A percentile compares a stretch with the other conserved stretches of the same genome.
These are phyloP conservation scores for Penicillium longicatenatum DNA, from an alignment of 495 filamentous ascomycete species.

Conservation along the genomic window DNA sequence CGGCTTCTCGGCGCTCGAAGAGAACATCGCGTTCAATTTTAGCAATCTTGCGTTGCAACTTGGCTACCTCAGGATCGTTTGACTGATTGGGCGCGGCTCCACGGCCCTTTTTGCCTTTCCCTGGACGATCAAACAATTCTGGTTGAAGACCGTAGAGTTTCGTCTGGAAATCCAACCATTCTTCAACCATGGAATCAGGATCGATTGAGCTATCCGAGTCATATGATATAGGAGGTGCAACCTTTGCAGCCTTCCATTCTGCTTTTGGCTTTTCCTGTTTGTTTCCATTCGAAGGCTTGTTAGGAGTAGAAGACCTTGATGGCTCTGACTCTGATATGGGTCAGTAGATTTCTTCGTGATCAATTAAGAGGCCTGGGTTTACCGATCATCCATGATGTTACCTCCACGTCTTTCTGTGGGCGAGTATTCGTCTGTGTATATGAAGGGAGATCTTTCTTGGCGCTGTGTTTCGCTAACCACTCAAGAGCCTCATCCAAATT, in stretches of 20 bases:
- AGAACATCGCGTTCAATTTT: constrained; percentile 82
- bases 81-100: constrained; percentile 25
- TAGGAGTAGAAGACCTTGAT: constrained; percentile 35
- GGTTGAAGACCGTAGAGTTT: constrained; percentile 73
- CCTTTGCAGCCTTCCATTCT: constrained; percentile 29
- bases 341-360: constrained; percentile 29
- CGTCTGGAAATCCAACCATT: constrained; percentile 70
- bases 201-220: constrained; percentile 59
- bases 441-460: constrained; percentile 66
- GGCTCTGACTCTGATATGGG: constrained; percentile 35
- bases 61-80: constrained; percentile 55
- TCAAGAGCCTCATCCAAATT: constrained; percentile 85
- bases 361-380: constrained; percentile 23
- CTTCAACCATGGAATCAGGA: constrained; percentile 73
- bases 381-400: constrained; percentile 49
- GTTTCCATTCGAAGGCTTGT: constrained; percentile 25
- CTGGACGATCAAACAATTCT: constrained; percentile 51
- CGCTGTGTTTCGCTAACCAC: constrained; percentile 77
- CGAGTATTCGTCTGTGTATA: constrained; percentile 55
- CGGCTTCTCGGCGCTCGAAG: constrained; percentile 77
- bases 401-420: constrained; percentile 38
- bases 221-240: constrained; percentile 30
- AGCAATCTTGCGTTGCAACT: constrained; percentile 68
- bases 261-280: constrained; percentile 32
- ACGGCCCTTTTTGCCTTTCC: constrained; percentile 46